phyloP scores from a whole-genome alignment of 495 filamentous ascomycete species.

The Hyaloscypha finlandica region DNA sequence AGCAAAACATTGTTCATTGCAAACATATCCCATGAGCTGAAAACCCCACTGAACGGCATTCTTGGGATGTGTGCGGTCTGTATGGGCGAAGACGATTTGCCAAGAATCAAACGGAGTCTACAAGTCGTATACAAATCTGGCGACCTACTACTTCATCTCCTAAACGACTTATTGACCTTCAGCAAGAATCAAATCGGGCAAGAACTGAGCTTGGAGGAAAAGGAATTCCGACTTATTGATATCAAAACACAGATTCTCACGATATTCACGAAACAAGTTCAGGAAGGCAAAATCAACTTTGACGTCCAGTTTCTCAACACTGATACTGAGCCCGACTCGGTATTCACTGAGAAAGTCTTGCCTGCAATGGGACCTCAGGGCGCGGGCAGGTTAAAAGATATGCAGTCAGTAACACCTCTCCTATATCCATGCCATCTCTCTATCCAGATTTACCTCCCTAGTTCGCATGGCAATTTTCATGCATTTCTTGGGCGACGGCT shows the following conservation, averaged over 20 bases:
- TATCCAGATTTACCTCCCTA: neutral
- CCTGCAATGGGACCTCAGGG: conserved; percentile 57
- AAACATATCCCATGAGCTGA: conserved; percentile 93
- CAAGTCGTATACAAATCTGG: conserved; percentile 89
- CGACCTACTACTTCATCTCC: conserved; percentile 79
- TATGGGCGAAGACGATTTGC: conserved; percentile 82
- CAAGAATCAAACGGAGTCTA: conserved; percentile 75
- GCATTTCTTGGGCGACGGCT: neutral
- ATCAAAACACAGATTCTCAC: conserved; percentile 75
- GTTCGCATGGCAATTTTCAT: neutral
- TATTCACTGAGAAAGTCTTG: conserved; percentile 29
- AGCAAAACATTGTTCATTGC: conserved; percentile 96
- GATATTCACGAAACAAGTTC: conserved; percentile 87
- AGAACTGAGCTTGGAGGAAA: conserved; percentile 74
- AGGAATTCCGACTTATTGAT: conserved; percentile 79
- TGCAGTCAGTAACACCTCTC: conserved; percentile 35
- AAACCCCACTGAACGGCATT: conserved; percentile 91
- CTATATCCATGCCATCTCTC: neutral
- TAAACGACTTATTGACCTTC: conserved; percentile 91
- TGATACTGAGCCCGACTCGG: conserved; percentile 31
- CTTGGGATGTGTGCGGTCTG: conserved; percentile 84
- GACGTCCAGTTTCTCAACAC: conserved; percentile 65
- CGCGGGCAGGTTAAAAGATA: conserved; percentile 65
- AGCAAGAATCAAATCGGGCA: conserved; percentile 92
- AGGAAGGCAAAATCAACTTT: conserved; percentile 73